Evolutionary conservation across 176 grass and related monocot genomes (phyloP).

Genomic region (Phyllostachys edulis): DNA sequence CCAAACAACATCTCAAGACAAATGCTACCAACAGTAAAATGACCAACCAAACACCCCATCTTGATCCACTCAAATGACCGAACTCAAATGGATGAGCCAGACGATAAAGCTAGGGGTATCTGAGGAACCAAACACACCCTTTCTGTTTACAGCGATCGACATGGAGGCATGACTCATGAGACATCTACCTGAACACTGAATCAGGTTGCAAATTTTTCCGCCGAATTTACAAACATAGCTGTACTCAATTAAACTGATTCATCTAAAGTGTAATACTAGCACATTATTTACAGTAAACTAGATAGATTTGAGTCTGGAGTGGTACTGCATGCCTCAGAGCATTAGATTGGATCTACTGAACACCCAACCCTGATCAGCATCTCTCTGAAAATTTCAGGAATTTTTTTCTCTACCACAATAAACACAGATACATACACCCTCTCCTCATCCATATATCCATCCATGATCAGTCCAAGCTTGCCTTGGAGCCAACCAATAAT

Average conservation of each 20-base stretch:
- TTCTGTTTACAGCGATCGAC: neutral
- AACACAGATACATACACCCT: neutral
- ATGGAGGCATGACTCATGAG: neutral
- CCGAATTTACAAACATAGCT: neutral
- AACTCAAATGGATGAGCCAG: no score
- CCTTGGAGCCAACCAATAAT: conserved; percentile 39
- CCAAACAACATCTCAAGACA: no score
- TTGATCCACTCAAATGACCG: no score
- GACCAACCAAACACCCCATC: no score
- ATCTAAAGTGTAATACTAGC: neutral
- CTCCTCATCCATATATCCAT: conserved; percentile 23
- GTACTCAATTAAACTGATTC: neutral
- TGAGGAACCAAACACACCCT: no score
- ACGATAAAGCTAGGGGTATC: no score
- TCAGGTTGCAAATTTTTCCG: neutral
- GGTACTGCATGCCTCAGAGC: neutral
- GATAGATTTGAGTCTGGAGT: neutral
- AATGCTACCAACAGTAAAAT: no score
- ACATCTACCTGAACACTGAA: neutral
- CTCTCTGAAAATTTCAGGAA: neutral
- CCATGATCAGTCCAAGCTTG: conserved; percentile 22
- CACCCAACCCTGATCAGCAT: neutral
- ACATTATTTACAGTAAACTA: neutral
- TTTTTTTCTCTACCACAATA: neutral
- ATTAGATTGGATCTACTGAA: neutral